These are phyloP conservation scores for Apiotrichum veenhuisii DNA, from an alignment of 1,284 basidiomycete species.

Conservation along the genomic window DNA sequence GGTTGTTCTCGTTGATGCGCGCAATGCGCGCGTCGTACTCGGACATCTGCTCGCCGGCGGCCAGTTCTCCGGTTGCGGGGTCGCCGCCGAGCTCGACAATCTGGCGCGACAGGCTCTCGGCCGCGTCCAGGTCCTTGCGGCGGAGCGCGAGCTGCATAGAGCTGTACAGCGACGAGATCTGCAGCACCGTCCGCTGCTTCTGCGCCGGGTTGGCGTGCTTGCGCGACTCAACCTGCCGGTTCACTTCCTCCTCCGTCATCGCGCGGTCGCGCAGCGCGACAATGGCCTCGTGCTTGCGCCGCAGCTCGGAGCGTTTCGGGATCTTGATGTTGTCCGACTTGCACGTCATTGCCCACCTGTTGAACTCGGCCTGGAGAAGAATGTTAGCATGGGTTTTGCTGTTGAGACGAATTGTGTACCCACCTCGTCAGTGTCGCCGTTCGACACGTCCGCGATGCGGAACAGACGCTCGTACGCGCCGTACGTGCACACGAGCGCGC, in stretches of 20 bases:
- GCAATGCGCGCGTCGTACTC: constrained; percentile 60
- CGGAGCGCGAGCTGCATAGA: constrained; percentile 65
- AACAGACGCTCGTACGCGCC: constrained; percentile 61
- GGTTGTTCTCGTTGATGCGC: constrained; percentile 82
- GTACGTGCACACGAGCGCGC: constrained; percentile 65
- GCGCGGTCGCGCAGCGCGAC: constrained; percentile 58
- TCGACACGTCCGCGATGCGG: constrained; percentile 76
- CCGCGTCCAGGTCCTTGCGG: constrained; percentile 64
- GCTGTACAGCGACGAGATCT: constrained; percentile 51
- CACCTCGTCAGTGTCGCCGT: constrained; percentile 61
- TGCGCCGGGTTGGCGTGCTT: constrained; percentile 34
- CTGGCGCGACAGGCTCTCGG: constrained; percentile 59
- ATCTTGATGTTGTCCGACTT: constrained; percentile 60
- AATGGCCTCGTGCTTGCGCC: constrained; percentile 64
- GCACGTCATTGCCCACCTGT: constrained; percentile 57
- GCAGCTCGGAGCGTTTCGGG: constrained; percentile 62
- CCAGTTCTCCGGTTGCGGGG: constrained; percentile 32
- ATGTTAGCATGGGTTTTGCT: no score
- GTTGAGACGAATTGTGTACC: constrained; percentile 24
- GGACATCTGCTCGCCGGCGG: constrained; percentile 38
- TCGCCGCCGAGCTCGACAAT: constrained; percentile 57
- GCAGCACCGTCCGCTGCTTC: constrained; percentile 59
- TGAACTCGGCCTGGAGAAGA: constrained; percentile 64
- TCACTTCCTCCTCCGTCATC: constrained; percentile 71
- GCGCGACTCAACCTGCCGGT: constrained; percentile 59